A percentile compares a stretch with the other conserved stretches of the same genome.
These are phyloP conservation scores for Dothideomycetidae sp. DNA, from an alignment of 2,329 filamentous ascomycete genomes.

Conservation along the genomic window DNA sequence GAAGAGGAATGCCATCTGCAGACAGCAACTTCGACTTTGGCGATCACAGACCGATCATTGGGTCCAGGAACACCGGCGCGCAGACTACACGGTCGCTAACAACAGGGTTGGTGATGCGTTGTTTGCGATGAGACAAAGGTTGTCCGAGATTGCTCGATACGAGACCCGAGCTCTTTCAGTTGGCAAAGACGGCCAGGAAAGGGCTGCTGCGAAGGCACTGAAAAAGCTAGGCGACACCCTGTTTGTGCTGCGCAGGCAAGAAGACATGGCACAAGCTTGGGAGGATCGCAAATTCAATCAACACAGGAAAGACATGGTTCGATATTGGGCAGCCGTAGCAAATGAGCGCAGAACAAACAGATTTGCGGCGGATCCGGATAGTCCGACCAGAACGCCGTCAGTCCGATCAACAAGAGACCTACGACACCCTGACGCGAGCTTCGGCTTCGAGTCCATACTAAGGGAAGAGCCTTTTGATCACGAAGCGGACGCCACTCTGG, in stretches of 20 bases:
- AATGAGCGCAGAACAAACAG: constrained; percentile 15
- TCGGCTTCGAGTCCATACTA: constrained; percentile 18
- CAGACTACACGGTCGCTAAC: constrained; percentile 3
- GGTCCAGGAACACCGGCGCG: neutral
- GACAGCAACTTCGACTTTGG: neutral
- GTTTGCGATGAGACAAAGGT: constrained; percentile 18
- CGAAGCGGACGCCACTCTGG: neutral
- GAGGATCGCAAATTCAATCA: constrained; percentile 39
- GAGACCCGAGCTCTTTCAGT: constrained; percentile 12
- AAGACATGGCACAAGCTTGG: constrained; percentile 40
- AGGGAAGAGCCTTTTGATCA: constrained; percentile 18
- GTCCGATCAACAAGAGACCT: neutral
- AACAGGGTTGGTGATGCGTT: constrained; percentile 23
- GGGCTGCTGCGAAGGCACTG: constrained; percentile 23
- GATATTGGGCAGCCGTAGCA: constrained; percentile 39
- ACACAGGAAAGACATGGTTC: constrained; percentile 41
- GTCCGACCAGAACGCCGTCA: constrained; percentile 6
- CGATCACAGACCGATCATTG: neutral
- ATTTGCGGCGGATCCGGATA: constrained; percentile 11
- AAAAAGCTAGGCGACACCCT: constrained; percentile 44
- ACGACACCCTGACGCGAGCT: constrained; percentile 1
- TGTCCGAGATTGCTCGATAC: constrained; percentile 14
- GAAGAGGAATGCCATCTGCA: neutral
- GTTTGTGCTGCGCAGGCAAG: constrained; percentile 39
- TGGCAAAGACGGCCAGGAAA: constrained; percentile 31